Percentiles rank a stretch among this genome's conserved stretches.
These are phyloP conservation scores for Exophiala spinifera DNA, from an alignment of 2,329 filamentous ascomycete species.

Conservation along the genomic window DNA sequence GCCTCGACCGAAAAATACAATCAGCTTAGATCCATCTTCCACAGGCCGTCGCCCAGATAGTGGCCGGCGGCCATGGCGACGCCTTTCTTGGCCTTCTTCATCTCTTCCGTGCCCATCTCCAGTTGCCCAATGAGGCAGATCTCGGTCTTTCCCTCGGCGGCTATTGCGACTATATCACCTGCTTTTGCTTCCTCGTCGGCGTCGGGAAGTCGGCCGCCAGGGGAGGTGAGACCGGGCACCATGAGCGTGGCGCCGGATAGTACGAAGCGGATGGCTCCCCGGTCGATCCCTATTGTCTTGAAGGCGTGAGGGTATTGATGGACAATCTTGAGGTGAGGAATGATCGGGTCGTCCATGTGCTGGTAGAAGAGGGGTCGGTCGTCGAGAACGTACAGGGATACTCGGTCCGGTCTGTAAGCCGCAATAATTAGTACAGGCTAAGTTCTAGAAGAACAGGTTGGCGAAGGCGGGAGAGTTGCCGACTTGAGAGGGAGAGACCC, in stretches of 20 bases:
- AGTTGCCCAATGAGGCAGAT: conserved; percentile 84
- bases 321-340: conserved; percentile 85
- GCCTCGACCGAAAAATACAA: neutral
- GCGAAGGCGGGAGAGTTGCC: no score
- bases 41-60: conserved; percentile 90
- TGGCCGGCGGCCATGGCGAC: conserved; percentile 91
- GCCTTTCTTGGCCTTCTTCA: conserved; percentile 91
- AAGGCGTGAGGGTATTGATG: conserved; percentile 87
- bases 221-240: conserved; percentile 85
- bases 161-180: conserved; percentile 81
- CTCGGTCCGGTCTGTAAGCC: conserved; percentile 73
- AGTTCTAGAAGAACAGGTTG: no score
- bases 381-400: conserved; percentile 82
- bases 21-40: conserved; percentile 66
- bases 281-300: conserved; percentile 82
- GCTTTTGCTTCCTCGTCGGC: conserved; percentile 68
- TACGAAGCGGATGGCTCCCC: conserved; percentile 95
- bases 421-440: no score
- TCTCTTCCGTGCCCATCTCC: conserved; percentile 81
- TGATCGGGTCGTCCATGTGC: conserved; percentile 69
- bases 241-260: conserved; percentile 90
- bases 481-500: no score
- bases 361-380: conserved; percentile 82
- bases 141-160: conserved; percentile 89
- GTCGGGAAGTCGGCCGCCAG: conserved; percentile 72